A percentile compares a stretch with the other conserved stretches of the same genome.
Conservation (phyloP, 2,329 filamentous ascomycete species). For the Neocucurbitaria cava region DNA sequence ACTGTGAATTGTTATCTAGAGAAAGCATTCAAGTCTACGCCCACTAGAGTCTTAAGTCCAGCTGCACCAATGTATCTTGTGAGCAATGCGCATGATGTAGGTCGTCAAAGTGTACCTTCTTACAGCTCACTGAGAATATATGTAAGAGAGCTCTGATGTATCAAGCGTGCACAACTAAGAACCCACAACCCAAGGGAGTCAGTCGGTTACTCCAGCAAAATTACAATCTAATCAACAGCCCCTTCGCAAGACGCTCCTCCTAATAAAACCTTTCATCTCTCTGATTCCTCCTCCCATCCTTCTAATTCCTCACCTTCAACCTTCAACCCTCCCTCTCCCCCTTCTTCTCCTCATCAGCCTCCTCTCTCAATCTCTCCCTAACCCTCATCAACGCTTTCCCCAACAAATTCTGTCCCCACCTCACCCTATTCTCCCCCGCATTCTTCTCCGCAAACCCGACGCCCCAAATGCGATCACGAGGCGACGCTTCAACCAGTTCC, state of each 20-base stretch:
- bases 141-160: too few relatives aligned
- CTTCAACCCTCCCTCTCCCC: background rate
- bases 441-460: slow-evolving; percentile 64
- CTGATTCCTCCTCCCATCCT: background rate
- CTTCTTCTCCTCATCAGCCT: slow-evolving; percentile 42
- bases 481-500: slow-evolving; percentile 62
- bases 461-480: slow-evolving; percentile 70
- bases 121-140: too few relatives aligned
- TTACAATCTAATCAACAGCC: background rate
- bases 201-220: too few relatives aligned
- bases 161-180: too few relatives aligned
- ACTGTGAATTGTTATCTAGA: too few relatives aligned
- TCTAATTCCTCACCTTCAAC: background rate
- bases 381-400: slow-evolving; percentile 69
- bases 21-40: too few relatives aligned
- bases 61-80: too few relatives aligned
- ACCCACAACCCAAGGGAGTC: too few relatives aligned
- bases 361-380: slow-evolving; percentile 59
- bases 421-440: slow-evolving; percentile 55
- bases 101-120: too few relatives aligned
- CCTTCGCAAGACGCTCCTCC: background rate
- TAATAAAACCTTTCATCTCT: too few relatives aligned
- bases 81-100: too few relatives aligned
- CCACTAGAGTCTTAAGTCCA: too few relatives aligned
- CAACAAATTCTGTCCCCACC: slow-evolving; percentile 71